These are phyloP conservation scores for Stentor roeselii DNA, from an alignment of 73 alveolate genomes.

Conservation along the genomic window DNA sequence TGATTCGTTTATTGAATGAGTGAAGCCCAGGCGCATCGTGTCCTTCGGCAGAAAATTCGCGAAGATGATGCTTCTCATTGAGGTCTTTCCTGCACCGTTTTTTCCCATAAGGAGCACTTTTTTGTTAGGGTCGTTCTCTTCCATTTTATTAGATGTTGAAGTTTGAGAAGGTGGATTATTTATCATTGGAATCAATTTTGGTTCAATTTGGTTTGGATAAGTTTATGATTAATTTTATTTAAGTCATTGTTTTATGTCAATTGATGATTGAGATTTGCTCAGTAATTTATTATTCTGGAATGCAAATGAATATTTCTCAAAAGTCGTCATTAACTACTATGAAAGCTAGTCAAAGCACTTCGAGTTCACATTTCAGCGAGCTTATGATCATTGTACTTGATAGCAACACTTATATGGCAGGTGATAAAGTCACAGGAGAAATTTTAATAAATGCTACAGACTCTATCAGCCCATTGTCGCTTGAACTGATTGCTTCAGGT, in stretches of 20 bases:
- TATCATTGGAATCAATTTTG: too few species aligned
- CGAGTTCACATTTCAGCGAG: too few species aligned
- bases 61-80: slow-evolving; percentile 96
- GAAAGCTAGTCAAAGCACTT: too few species aligned
- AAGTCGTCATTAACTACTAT: too few species aligned
- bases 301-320: too few species aligned
- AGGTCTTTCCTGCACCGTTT: slow-evolving; percentile 93
- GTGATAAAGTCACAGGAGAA: background rate
- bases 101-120: slow-evolving; percentile 86
- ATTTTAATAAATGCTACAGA: too few species aligned
- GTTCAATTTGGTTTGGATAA: too few species aligned
- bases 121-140: slow-evolving; percentile 35
- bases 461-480: background rate
- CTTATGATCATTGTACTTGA: background rate
- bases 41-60: slow-evolving; percentile 95
- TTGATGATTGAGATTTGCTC: too few species aligned
- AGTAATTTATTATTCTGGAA: too few species aligned
- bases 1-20: slow-evolving; percentile 73
- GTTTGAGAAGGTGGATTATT: too few species aligned
- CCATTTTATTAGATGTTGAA: slow-evolving; percentile 30
- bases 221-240: too few species aligned
- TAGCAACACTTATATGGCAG: background rate
- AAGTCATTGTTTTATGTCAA: too few species aligned
- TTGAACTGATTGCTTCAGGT: background rate
- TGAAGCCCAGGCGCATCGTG: slow-evolving; percentile 74